Evolutionary conservation across 2,329 filamentous ascomycete genomes (phyloP).

Genomic region (Exophiala spinifera): DNA sequence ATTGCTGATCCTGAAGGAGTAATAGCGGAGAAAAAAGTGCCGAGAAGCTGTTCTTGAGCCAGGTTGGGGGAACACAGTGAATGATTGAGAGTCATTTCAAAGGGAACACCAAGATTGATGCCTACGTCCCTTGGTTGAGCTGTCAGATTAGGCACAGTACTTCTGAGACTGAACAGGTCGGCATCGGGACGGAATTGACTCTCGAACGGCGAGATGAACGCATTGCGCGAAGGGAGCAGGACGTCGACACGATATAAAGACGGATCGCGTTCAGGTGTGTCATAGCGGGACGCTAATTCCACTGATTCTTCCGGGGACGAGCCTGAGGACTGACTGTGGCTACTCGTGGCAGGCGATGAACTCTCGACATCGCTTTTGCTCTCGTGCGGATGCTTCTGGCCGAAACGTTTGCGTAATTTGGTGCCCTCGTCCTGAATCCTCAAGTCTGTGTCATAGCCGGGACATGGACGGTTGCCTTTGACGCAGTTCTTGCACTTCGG

Average conservation of each 20-base stretch:
- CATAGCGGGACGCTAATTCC: slow-evolving; percentile 4
- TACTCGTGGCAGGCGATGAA: slow-evolving; percentile 33
- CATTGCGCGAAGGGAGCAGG: slow-evolving; percentile 9
- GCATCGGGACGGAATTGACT: slow-evolving; percentile 12
- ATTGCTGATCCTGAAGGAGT: neutral
- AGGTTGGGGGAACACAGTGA: slow-evolving; percentile 20
- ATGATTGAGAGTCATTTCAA: slow-evolving; percentile 10
- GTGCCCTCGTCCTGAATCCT: slow-evolving; percentile 40
- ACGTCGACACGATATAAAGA: slow-evolving; percentile 1
- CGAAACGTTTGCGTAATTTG: slow-evolving; percentile 34
- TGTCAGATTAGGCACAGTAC: neutral
- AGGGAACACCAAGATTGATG: slow-evolving; percentile 8
- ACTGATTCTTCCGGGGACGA: slow-evolving; percentile 31
- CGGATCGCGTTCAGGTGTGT: slow-evolving; percentile 6
- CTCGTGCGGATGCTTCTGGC: slow-evolving; percentile 9
- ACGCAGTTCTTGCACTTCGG: slow-evolving; percentile 33
- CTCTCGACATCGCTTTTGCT: slow-evolving; percentile 23
- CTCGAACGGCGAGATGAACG: slow-evolving; percentile 14
- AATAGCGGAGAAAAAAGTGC: slow-evolving; percentile 17
- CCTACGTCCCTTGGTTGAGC: slow-evolving; percentile 1
- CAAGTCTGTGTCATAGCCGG: slow-evolving; percentile 33
- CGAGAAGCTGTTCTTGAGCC: slow-evolving; percentile 27
- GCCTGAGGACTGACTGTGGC: slow-evolving; percentile 32
- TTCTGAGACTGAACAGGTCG: neutral
- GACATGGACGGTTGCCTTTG: slow-evolving; percentile 34